A percentile compares a stretch with the other conserved stretches of the same genome.
Evolutionary conservation across 129 eudicot species (phyloP).

Genomic region (Chrysanthemum seticuspe): DNA sequence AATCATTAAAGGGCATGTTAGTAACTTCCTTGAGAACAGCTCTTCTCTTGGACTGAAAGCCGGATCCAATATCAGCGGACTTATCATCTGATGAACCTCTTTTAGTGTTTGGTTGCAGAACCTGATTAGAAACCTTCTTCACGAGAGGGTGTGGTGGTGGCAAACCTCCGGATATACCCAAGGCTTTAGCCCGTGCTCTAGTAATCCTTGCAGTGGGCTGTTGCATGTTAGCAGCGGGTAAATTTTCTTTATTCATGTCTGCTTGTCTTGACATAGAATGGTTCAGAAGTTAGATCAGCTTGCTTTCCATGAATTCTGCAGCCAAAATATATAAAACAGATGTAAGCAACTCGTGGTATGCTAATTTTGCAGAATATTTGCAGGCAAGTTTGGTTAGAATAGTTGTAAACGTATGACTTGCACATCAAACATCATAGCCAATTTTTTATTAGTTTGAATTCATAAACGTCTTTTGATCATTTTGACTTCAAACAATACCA

Average conservation of each 20-base stretch:
- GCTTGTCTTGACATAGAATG: conserved; percentile 34
- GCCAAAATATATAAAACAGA: conserved; percentile 19
- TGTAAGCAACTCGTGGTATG: conserved; percentile 15
- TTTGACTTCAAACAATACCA: conserved; percentile 3
- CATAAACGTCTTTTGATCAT: background rate
- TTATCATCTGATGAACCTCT: conserved; percentile 59
- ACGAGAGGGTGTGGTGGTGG: conserved; percentile 49
- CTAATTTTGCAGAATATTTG: too few relatives aligned
- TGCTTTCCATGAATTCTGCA: conserved; percentile 41
- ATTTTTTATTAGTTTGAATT: conserved; percentile 11
- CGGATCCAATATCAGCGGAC: conserved; percentile 23
- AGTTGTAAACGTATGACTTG: too few relatives aligned
- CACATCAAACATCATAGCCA: conserved; percentile 5
- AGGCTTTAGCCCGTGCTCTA: conserved; percentile 77
- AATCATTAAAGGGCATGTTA: conserved; percentile 43
- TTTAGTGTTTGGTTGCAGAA: conserved; percentile 42
- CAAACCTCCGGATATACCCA: conserved; percentile 49
- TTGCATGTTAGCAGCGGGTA: conserved; percentile 35
- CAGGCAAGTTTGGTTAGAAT: too few relatives aligned
- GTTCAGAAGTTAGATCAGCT: conserved; percentile 25
- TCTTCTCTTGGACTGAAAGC: conserved; percentile 66
- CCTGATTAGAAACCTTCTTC: conserved; percentile 37
- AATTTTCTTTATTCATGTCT: conserved; percentile 66
- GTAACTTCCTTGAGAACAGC: conserved; percentile 81
- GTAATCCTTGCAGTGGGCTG: conserved; percentile 61